Percentiles rank a stretch among this genome's conserved stretches.
Evolutionary conservation across 177 flowering plant genomes (phyloP).

Genomic region (Vitis hybrid): DNA sequence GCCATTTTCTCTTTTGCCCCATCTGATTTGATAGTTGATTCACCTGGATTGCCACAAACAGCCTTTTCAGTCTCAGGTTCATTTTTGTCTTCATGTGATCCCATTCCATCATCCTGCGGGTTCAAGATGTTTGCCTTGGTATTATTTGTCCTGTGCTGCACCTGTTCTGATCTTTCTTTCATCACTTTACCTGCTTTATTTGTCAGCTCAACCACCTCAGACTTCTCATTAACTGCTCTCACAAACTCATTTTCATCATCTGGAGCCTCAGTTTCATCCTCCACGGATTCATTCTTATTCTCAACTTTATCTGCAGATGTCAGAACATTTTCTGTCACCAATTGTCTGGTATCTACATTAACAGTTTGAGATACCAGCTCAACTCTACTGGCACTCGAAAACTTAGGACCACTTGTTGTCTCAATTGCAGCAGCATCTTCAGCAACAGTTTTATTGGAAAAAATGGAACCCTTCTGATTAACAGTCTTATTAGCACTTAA

Average conservation of each 20-base stretch:
- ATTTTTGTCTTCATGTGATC: not conserved
- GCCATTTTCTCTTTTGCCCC: conserved; percentile 13
- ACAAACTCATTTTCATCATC: conserved; percentile 30
- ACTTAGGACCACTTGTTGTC: conserved; percentile 12
- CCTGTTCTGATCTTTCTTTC: conserved; percentile 12
- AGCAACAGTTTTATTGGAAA: conserved; percentile 18
- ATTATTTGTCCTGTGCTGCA: not conserved
- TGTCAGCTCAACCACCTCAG: conserved; percentile 11
- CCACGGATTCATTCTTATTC: conserved; percentile 14
- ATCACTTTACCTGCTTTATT: conserved; percentile 6
- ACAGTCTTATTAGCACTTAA: conserved; percentile 16
- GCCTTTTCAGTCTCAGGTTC: conserved; percentile 3
- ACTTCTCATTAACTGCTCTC: conserved; percentile 11
- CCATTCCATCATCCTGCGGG: conserved; percentile 2
- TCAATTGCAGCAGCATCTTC: conserved; percentile 16
- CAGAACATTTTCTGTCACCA: conserved; percentile 1
- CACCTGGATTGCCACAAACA: conserved; percentile 8
- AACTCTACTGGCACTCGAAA: conserved; percentile 8
- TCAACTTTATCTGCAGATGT: conserved; percentile 9
- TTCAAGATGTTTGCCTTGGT: not conserved
- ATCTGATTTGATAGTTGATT: conserved; percentile 16
- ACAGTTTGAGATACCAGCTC: conserved; percentile 10
- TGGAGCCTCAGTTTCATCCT: conserved; percentile 63
- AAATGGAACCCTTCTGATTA: conserved; percentile 38
- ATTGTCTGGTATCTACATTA: conserved; percentile 5